Percentiles rank a stretch among this genome's conserved stretches.
These are phyloP conservation scores for Quambalaria eucalypti DNA, from an alignment of 1,284 basidiomycete species.

Conservation along the genomic window DNA sequence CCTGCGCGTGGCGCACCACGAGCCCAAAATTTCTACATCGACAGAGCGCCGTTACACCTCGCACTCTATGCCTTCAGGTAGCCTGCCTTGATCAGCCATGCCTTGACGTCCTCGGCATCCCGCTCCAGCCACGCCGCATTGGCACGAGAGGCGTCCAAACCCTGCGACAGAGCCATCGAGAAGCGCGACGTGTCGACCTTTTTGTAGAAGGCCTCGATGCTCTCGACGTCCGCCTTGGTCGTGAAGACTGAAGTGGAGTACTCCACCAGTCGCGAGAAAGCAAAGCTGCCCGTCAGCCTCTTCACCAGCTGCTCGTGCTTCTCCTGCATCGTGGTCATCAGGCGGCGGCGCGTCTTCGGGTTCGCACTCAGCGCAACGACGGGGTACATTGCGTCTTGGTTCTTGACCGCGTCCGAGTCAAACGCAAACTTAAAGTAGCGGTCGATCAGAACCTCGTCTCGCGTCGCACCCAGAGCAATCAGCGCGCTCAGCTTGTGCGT, in stretches of 20 bases:
- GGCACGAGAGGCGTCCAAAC: conserved; percentile 59
- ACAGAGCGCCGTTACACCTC: no score
- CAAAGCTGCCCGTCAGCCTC: conserved; percentile 55
- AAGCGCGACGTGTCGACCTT: conserved; percentile 48
- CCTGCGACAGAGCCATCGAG: conserved; percentile 58
- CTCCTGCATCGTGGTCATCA: conserved; percentile 46
- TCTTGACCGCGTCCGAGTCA: conserved; percentile 42
- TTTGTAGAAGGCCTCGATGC: conserved; percentile 57
- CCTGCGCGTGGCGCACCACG: no score
- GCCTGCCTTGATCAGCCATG: conserved; percentile 52
- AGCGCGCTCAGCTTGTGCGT: conserved; percentile 48
- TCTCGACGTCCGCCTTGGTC: conserved; percentile 61
- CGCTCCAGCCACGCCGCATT: conserved; percentile 59
- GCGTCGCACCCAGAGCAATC: conserved; percentile 40
- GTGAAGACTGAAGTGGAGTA: conserved; percentile 59
- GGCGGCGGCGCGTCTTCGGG: conserved; percentile 34
- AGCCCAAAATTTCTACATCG: no score
- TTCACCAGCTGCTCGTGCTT: conserved; percentile 48
- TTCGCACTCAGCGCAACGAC: conserved; percentile 42
- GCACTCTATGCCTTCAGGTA: conserved; percentile 22
- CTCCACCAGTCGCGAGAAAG: conserved; percentile 46
- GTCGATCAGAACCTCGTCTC: conserved; percentile 35
- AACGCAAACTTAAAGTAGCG: conserved; percentile 44
- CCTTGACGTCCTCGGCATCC: conserved; percentile 54
- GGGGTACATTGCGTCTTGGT: conserved; percentile 47